Conservation (phyloP, 768 basidiomycete genomes). For the Podaxis sp. region DNA sequence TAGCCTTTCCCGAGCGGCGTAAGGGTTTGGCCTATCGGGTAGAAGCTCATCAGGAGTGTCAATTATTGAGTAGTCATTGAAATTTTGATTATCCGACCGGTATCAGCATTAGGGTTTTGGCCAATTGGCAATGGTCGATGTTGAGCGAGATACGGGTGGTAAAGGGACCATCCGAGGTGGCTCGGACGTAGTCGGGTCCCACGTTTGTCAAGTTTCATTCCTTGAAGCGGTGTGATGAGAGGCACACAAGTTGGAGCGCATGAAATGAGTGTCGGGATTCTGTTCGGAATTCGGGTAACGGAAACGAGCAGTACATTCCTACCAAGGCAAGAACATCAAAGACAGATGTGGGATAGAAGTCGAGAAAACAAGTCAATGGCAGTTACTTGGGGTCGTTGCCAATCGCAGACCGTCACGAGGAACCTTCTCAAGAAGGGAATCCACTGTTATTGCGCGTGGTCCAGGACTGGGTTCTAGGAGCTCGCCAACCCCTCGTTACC, state of each 20-base stretch:
- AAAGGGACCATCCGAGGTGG: neutral
- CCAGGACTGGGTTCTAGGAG: neutral
- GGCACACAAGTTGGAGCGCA: neutral
- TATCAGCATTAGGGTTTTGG: neutral
- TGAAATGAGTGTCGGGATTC: neutral
- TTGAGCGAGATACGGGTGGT: neutral
- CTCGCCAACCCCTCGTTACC: neutral
- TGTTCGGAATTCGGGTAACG: neutral
- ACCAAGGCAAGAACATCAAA: neutral
- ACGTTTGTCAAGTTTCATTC: neutral
- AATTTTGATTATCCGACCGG: neutral
- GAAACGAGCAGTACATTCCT: neutral
- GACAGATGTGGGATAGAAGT: neutral
- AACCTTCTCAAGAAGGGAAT: neutral
- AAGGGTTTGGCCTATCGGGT: neutral
- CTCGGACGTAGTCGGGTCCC: neutral
- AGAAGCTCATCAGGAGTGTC: neutral
- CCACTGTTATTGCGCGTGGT: neutral
- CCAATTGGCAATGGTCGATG: neutral
- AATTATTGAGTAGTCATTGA: neutral
- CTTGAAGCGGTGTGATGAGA: neutral
- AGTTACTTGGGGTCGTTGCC: neutral
- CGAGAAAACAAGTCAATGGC: neutral
- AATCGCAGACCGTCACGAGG: neutral
- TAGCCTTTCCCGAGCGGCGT: neutral